A percentile compares a stretch with the other conserved stretches of the same genome.
Evolutionary conservation across 495 filamentous ascomycete genomes (phyloP).

Genomic region (Trichoderma gamsii): DNA sequence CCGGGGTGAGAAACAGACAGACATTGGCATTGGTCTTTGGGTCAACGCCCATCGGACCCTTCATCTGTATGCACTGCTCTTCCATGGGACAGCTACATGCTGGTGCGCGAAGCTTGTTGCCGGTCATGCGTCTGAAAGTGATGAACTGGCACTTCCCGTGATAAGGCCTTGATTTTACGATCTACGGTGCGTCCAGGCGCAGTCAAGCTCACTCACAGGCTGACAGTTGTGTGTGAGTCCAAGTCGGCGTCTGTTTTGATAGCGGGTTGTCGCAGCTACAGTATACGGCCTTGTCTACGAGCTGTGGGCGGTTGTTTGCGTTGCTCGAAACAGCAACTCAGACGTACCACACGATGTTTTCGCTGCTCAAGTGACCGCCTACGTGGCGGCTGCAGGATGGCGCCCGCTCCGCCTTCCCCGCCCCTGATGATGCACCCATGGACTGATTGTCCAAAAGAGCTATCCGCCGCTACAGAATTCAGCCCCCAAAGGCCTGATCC

Average conservation of each 20-base stretch:
- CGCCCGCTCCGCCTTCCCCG: constrained; percentile 9
- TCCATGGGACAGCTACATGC: too few relatives aligned
- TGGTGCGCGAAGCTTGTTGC: neutral
- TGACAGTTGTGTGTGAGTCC: too few relatives aligned
- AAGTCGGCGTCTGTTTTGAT: too few relatives aligned
- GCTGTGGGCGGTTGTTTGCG: neutral
- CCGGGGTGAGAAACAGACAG: too few relatives aligned
- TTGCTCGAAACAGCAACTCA: neutral
- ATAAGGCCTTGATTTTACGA: neutral
- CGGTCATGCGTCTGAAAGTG: neutral
- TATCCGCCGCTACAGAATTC: neutral
- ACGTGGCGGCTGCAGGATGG: constrained; percentile 8
- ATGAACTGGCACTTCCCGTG: neutral
- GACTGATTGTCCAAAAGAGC: neutral
- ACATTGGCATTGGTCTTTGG: too few relatives aligned
- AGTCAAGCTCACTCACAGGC: too few relatives aligned
- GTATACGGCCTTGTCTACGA: too few relatives aligned
- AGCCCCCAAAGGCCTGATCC: neutral
- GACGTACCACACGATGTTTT: neutral
- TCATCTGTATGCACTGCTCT: too few relatives aligned
- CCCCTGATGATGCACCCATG: neutral
- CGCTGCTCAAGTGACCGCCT: constrained; percentile 8
- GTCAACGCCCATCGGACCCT: too few relatives aligned
- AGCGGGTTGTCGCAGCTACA: too few relatives aligned
- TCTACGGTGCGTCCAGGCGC: too few relatives aligned